Evolutionary conservation across 768 basidiomycete genomes (phyloP), one percentile per base, ranked within the genome.

Genomic region (Mycena crocata): DNA sequence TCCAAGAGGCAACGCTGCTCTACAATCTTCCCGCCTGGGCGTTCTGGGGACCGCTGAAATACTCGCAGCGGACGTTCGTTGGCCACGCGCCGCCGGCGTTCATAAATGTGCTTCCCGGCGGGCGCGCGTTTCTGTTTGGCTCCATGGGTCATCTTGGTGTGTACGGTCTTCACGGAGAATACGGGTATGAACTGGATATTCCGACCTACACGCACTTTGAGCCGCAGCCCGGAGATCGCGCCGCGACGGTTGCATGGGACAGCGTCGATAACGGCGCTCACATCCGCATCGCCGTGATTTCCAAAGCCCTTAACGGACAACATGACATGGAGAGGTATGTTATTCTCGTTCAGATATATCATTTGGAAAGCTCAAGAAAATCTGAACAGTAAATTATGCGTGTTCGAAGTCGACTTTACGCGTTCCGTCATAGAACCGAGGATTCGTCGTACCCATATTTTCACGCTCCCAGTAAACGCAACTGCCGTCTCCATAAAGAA

Each of bases 81-180:
- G 64, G 64, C 40, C 69, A 62, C 52, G 30, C 23, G 1, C 65
- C 64, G 31, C 69, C 68, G 44, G 32, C 60, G 14, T 58, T 66
- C 21, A 57, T 70, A 19, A 63, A 54, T 51, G 28, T 70, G 15
- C 65, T 70, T 4, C 69, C 69, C 5, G 68, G 69, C 31, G 69
- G 69, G 1, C 64, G 48, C 39, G 37, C 65, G 23, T 64, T 70
- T 34, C 49, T 70, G 23, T 24, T 66, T 32, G 65, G 69, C 1
- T 51, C 61, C 8, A n/a, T 59, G n/a, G 57, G 30, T 13, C 64
- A 64, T 64, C 64, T 70, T 15, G 69, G 64, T 19, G 37, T 70
- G 17, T 66, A 66, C 48, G 69, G 56, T 44, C 48, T 70, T 24
- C 30, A 19, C 42, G 54, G 62, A 9, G 40, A 61, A n/a, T 64